phyloP scores from a whole-genome alignment of 768 basidiomycete genomes.

The Mycena haematopus region DNA sequence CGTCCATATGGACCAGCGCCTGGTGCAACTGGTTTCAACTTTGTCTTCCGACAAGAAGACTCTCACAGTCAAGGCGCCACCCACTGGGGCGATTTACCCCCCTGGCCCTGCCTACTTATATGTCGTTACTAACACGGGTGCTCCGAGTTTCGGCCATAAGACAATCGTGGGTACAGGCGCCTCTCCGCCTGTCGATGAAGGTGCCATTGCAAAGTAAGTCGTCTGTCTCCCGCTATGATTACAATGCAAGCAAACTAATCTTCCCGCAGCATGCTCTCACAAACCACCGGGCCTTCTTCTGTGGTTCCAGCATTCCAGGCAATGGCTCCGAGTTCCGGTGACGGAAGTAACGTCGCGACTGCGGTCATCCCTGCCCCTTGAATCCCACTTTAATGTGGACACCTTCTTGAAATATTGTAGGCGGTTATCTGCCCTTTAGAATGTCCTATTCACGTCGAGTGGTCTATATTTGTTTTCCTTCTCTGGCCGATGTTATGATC shows the following conservation, averaged over 20 bases:
- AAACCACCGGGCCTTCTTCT: conserved; percentile 9
- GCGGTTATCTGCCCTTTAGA: too few relatives aligned
- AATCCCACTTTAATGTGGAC: not conserved
- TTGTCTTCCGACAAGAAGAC: conserved; percentile 40
- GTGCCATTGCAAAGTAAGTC: conserved; percentile 25
- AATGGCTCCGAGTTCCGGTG: conserved; percentile 20
- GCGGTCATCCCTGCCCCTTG: conserved; percentile 22
- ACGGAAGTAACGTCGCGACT: conserved; percentile 25
- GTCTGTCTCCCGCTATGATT: not conserved
- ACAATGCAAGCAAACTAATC: not conserved
- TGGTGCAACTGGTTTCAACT: conserved; percentile 44
- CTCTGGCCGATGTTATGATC: too few relatives aligned
- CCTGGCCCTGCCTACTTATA: conserved; percentile 46
- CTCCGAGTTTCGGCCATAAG: conserved; percentile 38
- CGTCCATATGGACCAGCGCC: conserved; percentile 46
- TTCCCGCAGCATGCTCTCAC: conserved; percentile 13
- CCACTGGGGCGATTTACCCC: conserved; percentile 45
- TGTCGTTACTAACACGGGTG: conserved; percentile 44
- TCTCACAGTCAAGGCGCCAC: conserved; percentile 42
- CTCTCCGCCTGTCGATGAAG: conserved; percentile 41
- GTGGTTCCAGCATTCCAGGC: conserved; percentile 18
- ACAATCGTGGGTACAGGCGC: conserved; percentile 46
- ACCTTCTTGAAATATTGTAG: not conserved
- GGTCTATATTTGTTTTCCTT: too few relatives aligned
- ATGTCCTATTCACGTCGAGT: too few relatives aligned